Base-by-base conservation (phyloP, 139 green algal species). In the Chlamydomonas incerta region DNA sequence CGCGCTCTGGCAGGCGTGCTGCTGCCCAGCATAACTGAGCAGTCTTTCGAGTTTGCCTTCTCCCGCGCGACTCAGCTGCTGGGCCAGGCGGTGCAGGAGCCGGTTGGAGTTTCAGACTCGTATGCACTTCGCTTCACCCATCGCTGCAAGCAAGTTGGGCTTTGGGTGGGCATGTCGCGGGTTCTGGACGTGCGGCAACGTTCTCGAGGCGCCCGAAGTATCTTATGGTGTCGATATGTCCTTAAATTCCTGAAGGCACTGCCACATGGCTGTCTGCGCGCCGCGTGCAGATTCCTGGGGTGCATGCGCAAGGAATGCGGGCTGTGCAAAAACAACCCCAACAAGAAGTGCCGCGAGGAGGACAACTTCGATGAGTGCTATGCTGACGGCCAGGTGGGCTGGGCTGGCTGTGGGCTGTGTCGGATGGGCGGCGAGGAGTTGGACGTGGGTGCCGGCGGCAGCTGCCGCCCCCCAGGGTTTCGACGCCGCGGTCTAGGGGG, bases 251-350 rank as follows among this genome's bases (percentile, higher is more conserved):
- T n/a, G n/a, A n/a, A n/a, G n/a, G n/a, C n/a, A n/a, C n/a, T n/a
- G n/a, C 41, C 41, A 50, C 41, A 50, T 50, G 41, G 6, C 29
- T 10, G 24, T 29, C 29, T 81, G 50, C 28, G 41, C 33, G 29
- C 52, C 13, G 26, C 14, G 70, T 14, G 33, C 72, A 91, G 83
- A 67, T 90, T 83, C 68, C 57, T 87, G n/a, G 91, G 88, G 15
- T 94, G 91, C 72, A 41, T 67, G 24, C 71, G 71, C 66, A 83
- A 80, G 57, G 87, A 91, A 11, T 94, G 91, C 75, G 1, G 14
- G 23, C 85, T 94, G 24, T 94, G 91, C 83, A 90, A 90, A 46
- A 91, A 94, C 79, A 93, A 94, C 57, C 91, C 89, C 2, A 86
- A 91, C 63, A 94, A 94, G 74, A 74, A 80, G 23, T 94, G 91